Base-by-base conservation (phyloP, 345 rosid genomes). In the Geranium brycei region DNA sequence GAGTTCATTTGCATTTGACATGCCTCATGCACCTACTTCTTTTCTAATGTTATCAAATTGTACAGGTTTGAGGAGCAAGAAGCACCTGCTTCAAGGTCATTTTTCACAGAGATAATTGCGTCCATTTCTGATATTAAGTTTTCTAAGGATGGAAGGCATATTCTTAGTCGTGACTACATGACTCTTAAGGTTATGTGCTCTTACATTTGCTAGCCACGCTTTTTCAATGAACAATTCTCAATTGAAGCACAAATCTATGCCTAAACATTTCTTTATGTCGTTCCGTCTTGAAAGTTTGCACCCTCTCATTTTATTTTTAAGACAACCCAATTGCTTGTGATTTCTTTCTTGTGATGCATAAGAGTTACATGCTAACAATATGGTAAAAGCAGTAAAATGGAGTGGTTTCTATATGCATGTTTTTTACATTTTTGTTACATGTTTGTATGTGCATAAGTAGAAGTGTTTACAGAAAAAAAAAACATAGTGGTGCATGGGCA, bases 151-250 rank as follows among this genome's bases (percentile, higher is more conserved):
- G 96, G 97, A 62, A 86, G 93, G 76, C 80, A 86, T 72, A 78
- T 91, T 69, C 88, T 91, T 68, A 84, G 95, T 74, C 95, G 97
- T 53, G 97, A 91, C 77, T 91, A 89, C 82, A 89, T 91, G 98
- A 87, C 95, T 62, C 92, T 91, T 64, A 91, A 91, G 95, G 97
- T 91, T 66, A 47, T 31, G 17, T 55, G 1, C 31, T 62, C 59
- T 65, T 10, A 3, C 14, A 47, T n/a, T 61, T 35, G 13, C 41
- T 19, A 10, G 63, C 53, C 56, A 4, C 51, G 10, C 19, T 11
- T 64, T 32, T 56, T 32, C 2, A 14, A 35, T 31, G 59, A 59
- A 23, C 31, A 59, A 60, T 1, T 57, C 38, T 62, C 59, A 3
- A 51, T 57, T 56, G 19, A 30, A 13, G 17, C 35, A 63, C n/a